phyloP scores from a whole-genome alignment of 108 stramenopile species.

The Skeletonema potamos region DNA sequence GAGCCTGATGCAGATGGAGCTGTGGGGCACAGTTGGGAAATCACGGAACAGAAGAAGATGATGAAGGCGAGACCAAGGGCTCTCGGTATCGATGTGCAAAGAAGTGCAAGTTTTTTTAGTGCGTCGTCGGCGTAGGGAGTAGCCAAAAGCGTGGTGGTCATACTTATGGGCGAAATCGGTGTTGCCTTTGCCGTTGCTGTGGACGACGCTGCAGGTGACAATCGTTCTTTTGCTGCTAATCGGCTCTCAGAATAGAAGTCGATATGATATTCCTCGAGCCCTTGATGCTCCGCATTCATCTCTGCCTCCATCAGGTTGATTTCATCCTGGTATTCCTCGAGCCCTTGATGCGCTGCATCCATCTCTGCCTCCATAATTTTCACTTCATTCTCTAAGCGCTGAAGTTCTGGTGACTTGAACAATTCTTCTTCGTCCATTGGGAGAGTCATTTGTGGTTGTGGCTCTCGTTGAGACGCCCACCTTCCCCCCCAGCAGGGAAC shows the following conservation, averaged over 20 bases:
- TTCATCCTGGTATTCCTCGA: neutral
- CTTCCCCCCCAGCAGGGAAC: no score
- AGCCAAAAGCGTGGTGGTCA: neutral
- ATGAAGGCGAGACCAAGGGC: neutral
- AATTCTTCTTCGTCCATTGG: neutral
- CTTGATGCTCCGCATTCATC: no score
- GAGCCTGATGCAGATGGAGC: constrained; percentile 9
- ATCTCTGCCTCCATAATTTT: neutral
- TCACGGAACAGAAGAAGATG: neutral
- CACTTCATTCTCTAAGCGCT: neutral
- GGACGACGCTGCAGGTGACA: neutral
- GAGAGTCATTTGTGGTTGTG: no score
- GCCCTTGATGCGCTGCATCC: neutral
- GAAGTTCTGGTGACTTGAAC: neutral
- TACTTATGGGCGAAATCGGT: no score
- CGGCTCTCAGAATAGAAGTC: neutral
- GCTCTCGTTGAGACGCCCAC: no score
- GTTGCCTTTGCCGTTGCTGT: neutral
- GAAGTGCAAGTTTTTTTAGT: neutral
- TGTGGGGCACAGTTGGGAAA: neutral
- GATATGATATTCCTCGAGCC: no score
- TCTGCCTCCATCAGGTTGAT: no score
- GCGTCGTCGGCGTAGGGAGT: neutral
- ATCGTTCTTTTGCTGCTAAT: neutral
- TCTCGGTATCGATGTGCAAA: neutral